phyloP scores from a whole-genome alignment of 768 basidiomycete species.

The Mycena galericulata region DNA sequence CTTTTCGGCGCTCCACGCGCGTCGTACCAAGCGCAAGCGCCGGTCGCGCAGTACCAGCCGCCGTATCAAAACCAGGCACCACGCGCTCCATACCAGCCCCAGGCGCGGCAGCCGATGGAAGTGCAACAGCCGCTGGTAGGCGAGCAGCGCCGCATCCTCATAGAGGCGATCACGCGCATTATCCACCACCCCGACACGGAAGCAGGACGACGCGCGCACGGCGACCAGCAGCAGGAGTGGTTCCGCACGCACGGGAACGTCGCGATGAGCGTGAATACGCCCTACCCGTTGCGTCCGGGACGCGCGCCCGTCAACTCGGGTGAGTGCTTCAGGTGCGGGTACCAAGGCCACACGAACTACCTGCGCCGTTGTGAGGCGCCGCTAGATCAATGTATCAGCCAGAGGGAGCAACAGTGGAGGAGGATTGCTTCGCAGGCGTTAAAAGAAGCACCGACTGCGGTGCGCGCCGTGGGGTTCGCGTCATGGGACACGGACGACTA shows the following conservation, averaged over 20 bases:
- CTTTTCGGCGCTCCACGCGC: neutral
- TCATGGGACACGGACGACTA: slow-evolving; percentile 4
- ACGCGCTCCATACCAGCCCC: neutral
- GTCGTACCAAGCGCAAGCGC: neutral
- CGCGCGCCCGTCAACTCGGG: too few relatives aligned
- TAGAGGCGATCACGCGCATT: neutral
- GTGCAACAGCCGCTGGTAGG: neutral
- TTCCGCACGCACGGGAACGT: too few relatives aligned
- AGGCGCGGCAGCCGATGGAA: neutral
- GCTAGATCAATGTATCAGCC: neutral
- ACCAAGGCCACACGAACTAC: too few relatives aligned
- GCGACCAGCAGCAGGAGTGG: too few relatives aligned
- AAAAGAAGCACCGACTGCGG: neutral
- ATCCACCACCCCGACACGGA: too few relatives aligned
- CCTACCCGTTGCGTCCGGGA: too few relatives aligned
- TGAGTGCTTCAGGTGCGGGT: too few relatives aligned
- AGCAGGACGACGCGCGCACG: too few relatives aligned
- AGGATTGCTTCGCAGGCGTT: neutral
- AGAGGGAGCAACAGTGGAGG: slow-evolving; percentile 1
- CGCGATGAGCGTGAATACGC: too few relatives aligned
- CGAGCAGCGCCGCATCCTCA: neutral
- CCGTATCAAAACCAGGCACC: neutral
- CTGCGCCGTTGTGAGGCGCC: too few relatives aligned
- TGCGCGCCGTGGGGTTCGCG: neutral
- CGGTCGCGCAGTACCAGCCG: too few relatives aligned